Evolutionary conservation across 768 basidiomycete species (phyloP), one percentile per base, ranked within the genome.

Genomic region (Chiua virens): DNA sequence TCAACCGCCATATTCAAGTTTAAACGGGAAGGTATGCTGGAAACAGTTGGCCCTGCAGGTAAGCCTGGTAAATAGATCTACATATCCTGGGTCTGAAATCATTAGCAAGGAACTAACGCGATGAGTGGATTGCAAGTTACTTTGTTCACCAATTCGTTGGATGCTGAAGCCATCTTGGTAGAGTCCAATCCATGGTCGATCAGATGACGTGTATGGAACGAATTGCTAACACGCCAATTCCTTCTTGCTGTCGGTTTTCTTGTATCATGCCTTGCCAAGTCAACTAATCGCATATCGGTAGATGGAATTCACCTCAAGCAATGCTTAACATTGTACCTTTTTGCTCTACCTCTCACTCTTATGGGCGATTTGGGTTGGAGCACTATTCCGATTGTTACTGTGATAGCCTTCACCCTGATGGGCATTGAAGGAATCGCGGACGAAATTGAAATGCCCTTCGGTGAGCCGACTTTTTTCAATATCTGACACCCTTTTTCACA

Each of bases 391-490:
- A 76, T 94, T 22, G 84, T 92, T 18, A 92, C 91, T 20, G 81
- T 89, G 14, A 86, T 94, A 25, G 85, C 91, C 8, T 93, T 95
- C 73, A 94, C 89, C 1, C 80, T 97, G 46, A 93, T 94, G 82
- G 92, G 93, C 17, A 90, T 98, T 45, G 94, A 97, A 75, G 93
- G 92, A 5, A 98, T 97, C 57, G 94, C 95, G 0, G 87, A 95
- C 53, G 86, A 92, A 69, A 92, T 96, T 58, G 94, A 97, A 68
- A 89, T 89, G 85, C 95, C 95, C 1, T 97, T 97, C 59, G 94
- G 92, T 86, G 54, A 42, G 76, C 68, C 21, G 17, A 37, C 18
- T 28, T 32, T 8, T 17, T 20, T 39, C 10, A n/a, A 21, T 17
- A 2, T 37, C 27, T 45, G 43, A 27, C 21, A 32, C 8, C 17